Evolutionary conservation across 208 protist genomes (phyloP).

Genomic region (Crithidia expoeki): DNA sequence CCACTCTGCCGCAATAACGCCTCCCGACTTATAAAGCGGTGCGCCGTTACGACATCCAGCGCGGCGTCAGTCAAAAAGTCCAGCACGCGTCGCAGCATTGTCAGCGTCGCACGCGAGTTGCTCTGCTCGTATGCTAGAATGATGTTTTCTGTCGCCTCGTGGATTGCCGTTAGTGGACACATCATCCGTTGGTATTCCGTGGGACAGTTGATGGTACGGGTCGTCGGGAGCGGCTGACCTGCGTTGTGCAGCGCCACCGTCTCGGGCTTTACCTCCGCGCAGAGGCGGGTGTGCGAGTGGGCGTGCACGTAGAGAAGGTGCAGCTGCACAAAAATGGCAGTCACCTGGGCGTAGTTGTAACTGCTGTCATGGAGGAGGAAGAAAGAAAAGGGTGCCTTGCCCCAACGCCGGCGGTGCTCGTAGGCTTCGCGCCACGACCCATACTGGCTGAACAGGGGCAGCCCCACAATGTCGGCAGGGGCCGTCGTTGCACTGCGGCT

Average conservation of each 20-base stretch:
- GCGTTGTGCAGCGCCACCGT: slow-evolving; percentile 36
- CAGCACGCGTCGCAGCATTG: slow-evolving; percentile 64
- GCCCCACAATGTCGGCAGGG: slow-evolving; percentile 56
- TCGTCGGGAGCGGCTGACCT: slow-evolving; percentile 22
- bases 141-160: slow-evolving; percentile 79
- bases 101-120: slow-evolving; percentile 57
- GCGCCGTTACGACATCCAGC: slow-evolving; percentile 70
- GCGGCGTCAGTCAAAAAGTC: slow-evolving; percentile 78
- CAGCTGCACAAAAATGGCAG: slow-evolving; percentile 73
- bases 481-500: slow-evolving; percentile 14
- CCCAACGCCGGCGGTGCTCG: slow-evolving; percentile 74
- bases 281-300: slow-evolving; percentile 60
- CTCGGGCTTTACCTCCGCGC: slow-evolving; percentile 37
- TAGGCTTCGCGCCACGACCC: slow-evolving; percentile 84
- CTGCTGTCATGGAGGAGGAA: slow-evolving; percentile 84
- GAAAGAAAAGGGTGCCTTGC: slow-evolving; percentile 73
- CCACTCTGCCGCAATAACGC: slow-evolving; percentile 63
- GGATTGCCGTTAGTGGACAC: slow-evolving; percentile 75
- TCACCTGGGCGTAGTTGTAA: slow-evolving; percentile 85
- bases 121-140: slow-evolving; percentile 84
- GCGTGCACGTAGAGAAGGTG: slow-evolving; percentile 50
- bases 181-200: slow-evolving; percentile 30
- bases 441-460: slow-evolving; percentile 86
- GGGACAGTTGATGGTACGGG: slow-evolving; percentile 16
- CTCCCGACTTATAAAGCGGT: slow-evolving; percentile 67